Base-by-base conservation (phyloP, 225 moss, liverwort and hornwort genomes). In the Polytrichum commune region DNA sequence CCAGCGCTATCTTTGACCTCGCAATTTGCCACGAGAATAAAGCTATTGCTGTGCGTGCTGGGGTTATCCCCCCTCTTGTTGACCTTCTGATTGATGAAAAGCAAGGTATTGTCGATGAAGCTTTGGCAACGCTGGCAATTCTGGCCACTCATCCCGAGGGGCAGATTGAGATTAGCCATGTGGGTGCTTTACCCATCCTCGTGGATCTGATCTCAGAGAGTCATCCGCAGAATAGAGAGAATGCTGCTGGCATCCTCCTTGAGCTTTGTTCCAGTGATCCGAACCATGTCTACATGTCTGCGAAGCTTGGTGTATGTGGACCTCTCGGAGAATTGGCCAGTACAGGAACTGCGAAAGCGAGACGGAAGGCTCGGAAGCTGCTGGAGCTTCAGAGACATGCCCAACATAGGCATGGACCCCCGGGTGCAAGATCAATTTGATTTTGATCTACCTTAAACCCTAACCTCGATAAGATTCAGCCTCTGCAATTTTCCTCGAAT, bases 1-100 rank as follows among this genome's bases (percentile, higher is more conserved):
- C 93, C 26, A 89, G 93, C 74, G 84, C 90, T n/a, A 90, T 96
- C 55, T 96, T 90, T 72, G 93, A 85, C 77, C 90, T 96, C 53
- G 85, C 93, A 53, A 90, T 96, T 66, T 88, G 85, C 30, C 82
- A 90, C 54, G 83, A 83, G 26, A 96, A 96, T 69, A 93, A 88
- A 81, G 95, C 85, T 23, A 63, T 87, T 78, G 93, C 95, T 3
- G 95, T 96, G 28, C 76, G 80, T 33, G 93, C 91, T 5, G 95
- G 93, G 22, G 91, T 79, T 6, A 65, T 93, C 38, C 70, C 79
- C 29, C 87, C 88, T 0, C 78, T 96, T 19, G 80, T 93, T 24
- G 91, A 93, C 77, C 88, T 96, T 19, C 81, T 96, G 65, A 70
- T 78, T 16, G 93, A 96, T 65, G 88, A 90, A 18, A 84, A 84